Base-by-base conservation (phyloP, 495 filamentous ascomycete genomes). In the Schizothecium vesticola region DNA sequence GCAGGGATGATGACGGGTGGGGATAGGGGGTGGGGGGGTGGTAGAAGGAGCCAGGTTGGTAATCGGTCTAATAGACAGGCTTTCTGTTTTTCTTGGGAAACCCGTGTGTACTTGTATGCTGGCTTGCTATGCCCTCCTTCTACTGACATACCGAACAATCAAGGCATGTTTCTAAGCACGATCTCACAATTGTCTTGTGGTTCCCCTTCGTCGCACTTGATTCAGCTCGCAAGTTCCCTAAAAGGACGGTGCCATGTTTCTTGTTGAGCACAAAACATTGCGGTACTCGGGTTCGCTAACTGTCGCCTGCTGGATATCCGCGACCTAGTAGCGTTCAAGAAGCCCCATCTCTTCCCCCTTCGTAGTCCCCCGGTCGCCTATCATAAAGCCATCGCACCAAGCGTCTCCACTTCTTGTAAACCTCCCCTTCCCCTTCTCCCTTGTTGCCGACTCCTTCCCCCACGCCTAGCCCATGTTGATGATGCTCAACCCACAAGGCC, bases 11-110 rank as follows among this genome's bases (percentile, higher is more conserved):
- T n/a, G 22, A 13, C 23, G 43, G 33, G 24, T 55, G n/a, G 61
- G 29, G 26, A 6, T 33, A 10, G 33, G 33, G 3, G 36, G 43
- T 57, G 16, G 23, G 23, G 26, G 69, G 65, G 57, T 28, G 33
- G 56, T 22, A 31, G 64, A 59, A 43, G 60, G 61, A 63, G 65
- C 57, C 22, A 61, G 69, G 65, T 67, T 67, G 65, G 69, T 67
- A 71, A 70, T 69, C 63, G 69, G 60, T 61, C 59, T 66, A 29
- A 71, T 68, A 71, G 69, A 71, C 61, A 65, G 63, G 69, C 51
- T 66, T 71, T 64, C 55, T 62, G 43, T 51, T 51, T 51, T 51
- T 51, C 31, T 57, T 22, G 29, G 64, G 69, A 33, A 67, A 58
- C 61, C 55, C 28, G 26, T 57, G 55, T 71, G 69, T 71, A 71